Evolutionary conservation across 2,329 filamentous ascomycete genomes (phyloP), one percentile per base, ranked within the genome.

Genomic region (Aspergillus thermomutatus): DNA sequence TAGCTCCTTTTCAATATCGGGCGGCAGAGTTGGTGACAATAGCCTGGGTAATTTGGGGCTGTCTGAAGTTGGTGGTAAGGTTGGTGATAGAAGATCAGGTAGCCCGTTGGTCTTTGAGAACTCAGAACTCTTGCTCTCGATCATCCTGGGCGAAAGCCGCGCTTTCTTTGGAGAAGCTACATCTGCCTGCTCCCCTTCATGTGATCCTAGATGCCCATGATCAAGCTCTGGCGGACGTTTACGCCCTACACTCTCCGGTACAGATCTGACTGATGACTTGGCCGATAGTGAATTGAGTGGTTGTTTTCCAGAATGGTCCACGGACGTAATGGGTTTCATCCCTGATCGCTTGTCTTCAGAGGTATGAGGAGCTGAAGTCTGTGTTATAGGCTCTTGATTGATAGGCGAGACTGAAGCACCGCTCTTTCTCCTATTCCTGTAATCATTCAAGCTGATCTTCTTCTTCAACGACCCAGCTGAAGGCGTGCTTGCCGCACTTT

Each of bases 401-500:
- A 69, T 60, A 17, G 69, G 66, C 17, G 65, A 64, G 5, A 66
- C 59, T 19, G 64, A 66, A 10, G 70, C 57, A 9, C 66, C 70
- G 45, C 68, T 74, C 54, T 72, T 77, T 58, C 73, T 79, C 66
- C 84, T 84, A 58, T 79, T 82, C 70, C 83, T 86, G 71, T 87
- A 87, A 41, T 82, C 83, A 45, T 79, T 82, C 53, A 87, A 70
- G 54, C 77, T 85, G 59, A 87, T 86, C 70, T 85, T 87, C 75
- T 85, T 87, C 73, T 83, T 86, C 25, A 69, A 60, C 21, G 77
- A 76, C 11, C 64, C 70, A 52, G 66, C 72, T 47, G 63, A 68
- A 40, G 80, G 75, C 21, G 76, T 79, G 61, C 71, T 74, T 55
- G 71, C 70, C 26, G 72, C 72, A 61, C 71, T 74, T 61, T 58